Evolutionary conservation across 495 filamentous ascomycete species (phyloP).

Genomic region (Aspergillus steynii): DNA sequence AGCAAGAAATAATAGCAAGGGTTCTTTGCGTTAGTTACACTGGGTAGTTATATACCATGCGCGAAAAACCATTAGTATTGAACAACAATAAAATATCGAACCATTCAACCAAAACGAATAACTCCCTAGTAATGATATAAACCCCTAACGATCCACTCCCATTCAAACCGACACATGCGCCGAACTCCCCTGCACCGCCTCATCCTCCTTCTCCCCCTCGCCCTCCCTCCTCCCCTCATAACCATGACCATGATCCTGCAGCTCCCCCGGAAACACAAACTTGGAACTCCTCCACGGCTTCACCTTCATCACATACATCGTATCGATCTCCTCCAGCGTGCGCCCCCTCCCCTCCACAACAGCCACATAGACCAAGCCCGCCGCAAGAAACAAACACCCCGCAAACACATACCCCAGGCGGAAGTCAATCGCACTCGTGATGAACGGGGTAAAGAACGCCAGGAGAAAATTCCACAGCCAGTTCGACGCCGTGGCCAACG

Average conservation of each 20-base stretch:
- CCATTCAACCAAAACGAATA: too few species aligned
- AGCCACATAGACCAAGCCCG: constrained; percentile 67
- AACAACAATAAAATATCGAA: too few species aligned
- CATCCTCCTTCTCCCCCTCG: neutral
- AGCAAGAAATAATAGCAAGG: too few species aligned
- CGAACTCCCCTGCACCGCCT: neutral
- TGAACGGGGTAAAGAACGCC: constrained; percentile 78
- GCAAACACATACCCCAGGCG: constrained; percentile 79
- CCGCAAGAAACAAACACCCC: constrained; percentile 63
- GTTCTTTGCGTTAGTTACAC: too few species aligned
- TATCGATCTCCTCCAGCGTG: constrained; percentile 76
- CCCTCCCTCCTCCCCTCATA: neutral
- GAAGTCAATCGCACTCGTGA: constrained; percentile 66
- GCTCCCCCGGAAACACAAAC: constrained; percentile 35
- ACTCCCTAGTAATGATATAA: too few species aligned
- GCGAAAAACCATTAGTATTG: too few species aligned
- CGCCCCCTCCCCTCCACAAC: constrained; percentile 68
- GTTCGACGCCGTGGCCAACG: constrained; percentile 74
- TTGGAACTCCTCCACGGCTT: constrained; percentile 62
- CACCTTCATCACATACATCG: constrained; percentile 72
- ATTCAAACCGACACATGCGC: too few species aligned
- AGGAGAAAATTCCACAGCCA: constrained; percentile 90
- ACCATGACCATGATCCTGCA: neutral
- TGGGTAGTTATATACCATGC: too few species aligned
- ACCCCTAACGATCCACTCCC: too few species aligned